A percentile compares a stretch with the other conserved stretches of the same genome.
These are phyloP conservation scores for Trichoderma afroharzianum DNA, from an alignment of 2,329 filamentous ascomycete species.

Conservation along the genomic window DNA sequence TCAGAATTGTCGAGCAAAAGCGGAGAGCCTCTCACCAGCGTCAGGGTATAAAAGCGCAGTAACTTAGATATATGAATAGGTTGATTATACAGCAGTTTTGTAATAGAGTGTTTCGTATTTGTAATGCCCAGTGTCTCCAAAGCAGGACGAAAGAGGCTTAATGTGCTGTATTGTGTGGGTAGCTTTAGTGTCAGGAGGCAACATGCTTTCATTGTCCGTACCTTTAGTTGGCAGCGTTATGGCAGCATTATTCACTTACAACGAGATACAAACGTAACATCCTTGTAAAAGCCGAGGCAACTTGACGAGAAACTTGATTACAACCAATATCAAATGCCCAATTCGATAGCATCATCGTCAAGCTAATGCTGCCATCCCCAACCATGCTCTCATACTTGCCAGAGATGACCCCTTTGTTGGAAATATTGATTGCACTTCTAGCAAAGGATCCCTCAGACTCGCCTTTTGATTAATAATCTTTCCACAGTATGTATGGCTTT, in stretches of 20 bases:
- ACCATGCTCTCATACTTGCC: background rate
- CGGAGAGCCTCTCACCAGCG: background rate
- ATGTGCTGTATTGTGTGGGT: background rate
- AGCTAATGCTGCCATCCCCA: background rate
- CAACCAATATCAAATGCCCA: background rate
- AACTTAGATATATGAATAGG: background rate
- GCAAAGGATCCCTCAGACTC: background rate
- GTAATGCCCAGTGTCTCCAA: background rate
- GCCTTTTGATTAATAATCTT: background rate
- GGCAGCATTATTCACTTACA: background rate
- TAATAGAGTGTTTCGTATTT: background rate
- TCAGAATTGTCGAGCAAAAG: too few relatives aligned
- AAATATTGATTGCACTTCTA: background rate
- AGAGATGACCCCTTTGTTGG: background rate
- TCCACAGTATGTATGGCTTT: background rate
- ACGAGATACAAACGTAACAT: background rate
- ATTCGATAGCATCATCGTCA: background rate
- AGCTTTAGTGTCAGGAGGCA: background rate
- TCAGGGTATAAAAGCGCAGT: background rate
- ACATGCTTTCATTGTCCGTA: background rate
- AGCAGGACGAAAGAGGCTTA: background rate
- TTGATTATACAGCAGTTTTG: background rate
- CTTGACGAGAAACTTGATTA: background rate
- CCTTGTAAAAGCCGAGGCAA: background rate
- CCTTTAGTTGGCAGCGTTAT: background rate